Base-by-base conservation (phyloP, 306 rosid species). In the Abrus precatorius region DNA sequence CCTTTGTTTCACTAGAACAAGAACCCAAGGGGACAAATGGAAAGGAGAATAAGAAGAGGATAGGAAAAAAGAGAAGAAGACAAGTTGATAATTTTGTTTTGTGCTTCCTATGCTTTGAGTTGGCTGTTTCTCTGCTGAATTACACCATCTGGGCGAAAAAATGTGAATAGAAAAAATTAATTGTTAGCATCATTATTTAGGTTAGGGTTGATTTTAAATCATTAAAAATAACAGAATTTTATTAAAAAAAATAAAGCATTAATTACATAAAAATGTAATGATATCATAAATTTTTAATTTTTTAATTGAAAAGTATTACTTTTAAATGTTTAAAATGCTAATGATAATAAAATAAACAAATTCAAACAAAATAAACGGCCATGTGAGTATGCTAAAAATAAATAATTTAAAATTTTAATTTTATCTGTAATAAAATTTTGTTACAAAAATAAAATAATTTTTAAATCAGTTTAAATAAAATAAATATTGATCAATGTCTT, bases 1-100 rank as follows among this genome's bases (percentile, higher is more conserved):
- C 41, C 52, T 49, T 12, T 63, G 79, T 54, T 40, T 61, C 80
- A 33, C 52, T 44, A 55, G 53, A 81, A 74, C 53, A 33, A 53
- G 27, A 64, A 73, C 34, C 3, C 11, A 68, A n/a, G 59, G 60
- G 50, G 9, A 13, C 38, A 48, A 60, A 49, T 45, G 63, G 12
- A 30, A 14, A 40, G 55, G 28, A 9, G 45, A 28, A 32, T 1
- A 11, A 20, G 60, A 59, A 53, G 11, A 75, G 49, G 10, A 44
- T 12, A 43, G 33, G 4, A 65, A 65, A n/a, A 11, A 32, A 28
- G 1, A n/a, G n/a, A 30, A 47, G 40, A 57, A 30, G 53, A 34
- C n/a, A 47, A 2, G 52, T 57, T 78, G 32, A 40, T 62, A 41
- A 62, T 50, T 69, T n/a, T 72, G 36, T 73, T 54, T 49, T 43